Evolutionary conservation across 2,329 filamentous ascomycete genomes (phyloP).

Genomic region (Cytospora leucostoma): DNA sequence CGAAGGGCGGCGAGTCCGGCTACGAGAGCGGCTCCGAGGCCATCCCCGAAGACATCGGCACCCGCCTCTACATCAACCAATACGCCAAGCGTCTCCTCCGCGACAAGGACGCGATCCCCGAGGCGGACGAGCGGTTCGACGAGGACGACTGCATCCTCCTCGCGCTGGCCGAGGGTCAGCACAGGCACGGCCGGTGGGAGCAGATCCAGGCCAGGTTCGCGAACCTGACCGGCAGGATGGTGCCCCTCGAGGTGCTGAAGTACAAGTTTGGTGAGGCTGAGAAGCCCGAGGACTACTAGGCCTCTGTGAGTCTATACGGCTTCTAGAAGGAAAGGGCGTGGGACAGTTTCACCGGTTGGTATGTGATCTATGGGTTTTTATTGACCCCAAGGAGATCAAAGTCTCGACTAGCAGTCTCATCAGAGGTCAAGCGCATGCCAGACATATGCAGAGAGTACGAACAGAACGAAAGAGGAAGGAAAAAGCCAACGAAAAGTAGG

Average conservation of each 20-base stretch:
- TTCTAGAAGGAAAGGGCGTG: no score
- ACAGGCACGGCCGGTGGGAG: conserved; percentile 40
- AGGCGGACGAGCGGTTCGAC: conserved; percentile 24
- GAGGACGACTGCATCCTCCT: conserved; percentile 36
- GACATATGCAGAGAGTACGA: no score
- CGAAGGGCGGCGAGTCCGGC: conserved; percentile 34
- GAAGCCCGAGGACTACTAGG: conserved; percentile 25
- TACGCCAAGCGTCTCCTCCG: conserved; percentile 11
- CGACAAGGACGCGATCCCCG: conserved; percentile 12
- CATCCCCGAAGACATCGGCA: conserved; percentile 19
- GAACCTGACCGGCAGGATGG: conserved; percentile 46
- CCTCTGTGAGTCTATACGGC: background rate
- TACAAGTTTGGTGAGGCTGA: conserved; percentile 38
- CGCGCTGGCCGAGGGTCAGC: conserved; percentile 38
- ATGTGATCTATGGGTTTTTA: no score
- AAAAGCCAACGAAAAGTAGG: no score
- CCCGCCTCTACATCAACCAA: conserved; percentile 21
- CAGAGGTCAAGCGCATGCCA: no score
- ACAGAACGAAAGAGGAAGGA: no score
- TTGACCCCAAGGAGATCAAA: no score
- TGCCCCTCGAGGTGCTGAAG: conserved; percentile 42
- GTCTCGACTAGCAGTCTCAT: no score
- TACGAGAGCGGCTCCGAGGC: conserved; percentile 32
- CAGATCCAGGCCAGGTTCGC: conserved; percentile 48
- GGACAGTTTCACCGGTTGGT: background rate